Conservation (phyloP, 2,329 filamentous ascomycete species). For the Fusarium denticulatum region DNA sequence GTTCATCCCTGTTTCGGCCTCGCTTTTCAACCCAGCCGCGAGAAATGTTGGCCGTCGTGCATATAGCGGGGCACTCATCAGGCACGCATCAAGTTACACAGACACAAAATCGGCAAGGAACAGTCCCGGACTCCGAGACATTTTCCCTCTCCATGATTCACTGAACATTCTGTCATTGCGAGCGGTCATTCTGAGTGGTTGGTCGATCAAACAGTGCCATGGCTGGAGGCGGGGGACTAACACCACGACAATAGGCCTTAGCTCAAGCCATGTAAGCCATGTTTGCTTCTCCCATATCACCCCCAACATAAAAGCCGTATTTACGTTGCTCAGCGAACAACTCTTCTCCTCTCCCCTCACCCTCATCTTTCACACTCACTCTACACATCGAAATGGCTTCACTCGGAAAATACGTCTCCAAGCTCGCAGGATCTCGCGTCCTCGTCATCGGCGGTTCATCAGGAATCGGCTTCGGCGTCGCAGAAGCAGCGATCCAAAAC, state of each 20-base stretch:
- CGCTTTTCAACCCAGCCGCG: slow-evolving; percentile 19
- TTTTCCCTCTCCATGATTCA: background rate
- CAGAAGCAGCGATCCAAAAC: slow-evolving; percentile 29
- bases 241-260: background rate
- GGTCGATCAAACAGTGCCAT: background rate
- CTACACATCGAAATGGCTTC: slow-evolving; percentile 14
- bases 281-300: slow-evolving; percentile 1
- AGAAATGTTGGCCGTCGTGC: background rate
- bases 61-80: background rate
- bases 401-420: slow-evolving; percentile 29
- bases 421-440: slow-evolving; percentile 35
- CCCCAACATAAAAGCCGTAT: slow-evolving; percentile 12
- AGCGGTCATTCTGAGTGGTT: background rate
- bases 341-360: background rate
- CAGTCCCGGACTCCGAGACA: slow-evolving; percentile 11
- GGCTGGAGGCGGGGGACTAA: background rate
- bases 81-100: background rate
- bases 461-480: slow-evolving; percentile 37
- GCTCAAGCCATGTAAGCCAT: slow-evolving; percentile 16
- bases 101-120: background rate
- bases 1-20: slow-evolving; percentile 11
- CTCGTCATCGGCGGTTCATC: slow-evolving; percentile 38
- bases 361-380: background rate
- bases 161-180: background rate
- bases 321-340: background rate